Evolutionary conservation across 2,329 filamentous ascomycete species (phyloP), one percentile per base, ranked within the genome.

Genomic region (Cercospora canescens): DNA sequence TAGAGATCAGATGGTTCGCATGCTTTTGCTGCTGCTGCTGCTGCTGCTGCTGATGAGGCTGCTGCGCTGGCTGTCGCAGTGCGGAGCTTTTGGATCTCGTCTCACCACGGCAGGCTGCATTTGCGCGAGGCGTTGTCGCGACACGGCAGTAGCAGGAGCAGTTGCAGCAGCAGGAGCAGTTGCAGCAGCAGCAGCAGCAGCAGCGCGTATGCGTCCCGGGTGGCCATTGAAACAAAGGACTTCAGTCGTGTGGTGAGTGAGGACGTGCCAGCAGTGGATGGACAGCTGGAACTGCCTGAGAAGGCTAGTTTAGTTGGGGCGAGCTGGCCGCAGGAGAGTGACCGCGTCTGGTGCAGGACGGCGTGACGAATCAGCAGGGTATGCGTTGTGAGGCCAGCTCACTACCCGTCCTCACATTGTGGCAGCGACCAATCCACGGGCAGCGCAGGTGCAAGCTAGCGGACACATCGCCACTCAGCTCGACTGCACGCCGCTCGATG

Each of bases 11-110:
- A 34, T n/a, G 54, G 56, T 56, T 65, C 30, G 50, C 28, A 65
- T 58, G 63, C 54, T 62, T 59, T 59, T 60, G 41, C 18, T 61
- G 37, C 59, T 34, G 59, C 9, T 35, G 18, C 57, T 32, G n/a
- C n/a, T 32, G 30, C 30, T 32, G n/a, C 6, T 18, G 39, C 39
- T 18, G 39, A 9, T 18, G 16, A 18, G n/a, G n/a, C n/a, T 24
- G 34, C 21, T 60, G 58, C 58, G 58, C 41, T 60, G 58, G 37
- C 58, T 2, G 32, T 5, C 32, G 8, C n/a, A n/a, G n/a, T n/a
- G 59, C 60, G 52, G 52, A 55, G 52, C 16, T 32, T 55, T 34
- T 55, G 52, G 28, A 34, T 55, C 52, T 55, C 52, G 52, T 55
- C 52, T 34, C 57, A 60, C 57, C 57, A n/a, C 37, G 32, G 35